Evolutionary conservation across 2,329 filamentous ascomycete species (phyloP).

Genomic region (Aspergillus phoenicis): DNA sequence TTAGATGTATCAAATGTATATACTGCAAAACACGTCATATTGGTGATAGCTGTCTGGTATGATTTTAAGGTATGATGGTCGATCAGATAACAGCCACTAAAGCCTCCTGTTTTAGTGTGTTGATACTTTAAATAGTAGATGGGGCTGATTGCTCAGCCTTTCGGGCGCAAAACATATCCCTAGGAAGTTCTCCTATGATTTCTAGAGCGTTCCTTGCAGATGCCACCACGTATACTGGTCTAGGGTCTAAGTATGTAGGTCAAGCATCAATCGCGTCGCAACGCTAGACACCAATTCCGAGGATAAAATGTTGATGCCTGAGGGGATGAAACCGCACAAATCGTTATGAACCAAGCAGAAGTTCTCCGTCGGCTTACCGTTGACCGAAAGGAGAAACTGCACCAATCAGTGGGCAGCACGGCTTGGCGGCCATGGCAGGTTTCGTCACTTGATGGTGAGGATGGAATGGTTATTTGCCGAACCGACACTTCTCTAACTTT

Average conservation of each 20-base stretch:
- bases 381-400: constrained; percentile 8
- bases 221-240: not conserved
- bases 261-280: not conserved
- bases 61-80: not conserved
- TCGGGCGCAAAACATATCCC: not conserved
- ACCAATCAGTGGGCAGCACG: constrained; percentile 8
- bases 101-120: not conserved
- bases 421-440: constrained; percentile 4
- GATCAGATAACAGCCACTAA: not conserved
- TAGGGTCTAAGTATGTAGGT: not conserved
- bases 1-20: constrained; percentile 10
- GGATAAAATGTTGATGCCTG: not conserved
- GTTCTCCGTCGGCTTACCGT: constrained; percentile 7
- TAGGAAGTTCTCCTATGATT: not conserved
- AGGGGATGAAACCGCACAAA: no score
- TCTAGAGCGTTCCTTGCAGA: not conserved
- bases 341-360: not conserved
- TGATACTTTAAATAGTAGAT: not conserved
- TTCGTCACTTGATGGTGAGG: not conserved
- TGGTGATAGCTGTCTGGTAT: not conserved
- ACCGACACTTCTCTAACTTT: not conserved
- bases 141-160: not conserved
- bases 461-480: not conserved
- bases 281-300: not conserved
- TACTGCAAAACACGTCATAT: constrained; percentile 9